These are phyloP conservation scores for Scytalidium sp. DNA, from an alignment of 2,329 filamentous ascomycete genomes.

Conservation along the genomic window DNA sequence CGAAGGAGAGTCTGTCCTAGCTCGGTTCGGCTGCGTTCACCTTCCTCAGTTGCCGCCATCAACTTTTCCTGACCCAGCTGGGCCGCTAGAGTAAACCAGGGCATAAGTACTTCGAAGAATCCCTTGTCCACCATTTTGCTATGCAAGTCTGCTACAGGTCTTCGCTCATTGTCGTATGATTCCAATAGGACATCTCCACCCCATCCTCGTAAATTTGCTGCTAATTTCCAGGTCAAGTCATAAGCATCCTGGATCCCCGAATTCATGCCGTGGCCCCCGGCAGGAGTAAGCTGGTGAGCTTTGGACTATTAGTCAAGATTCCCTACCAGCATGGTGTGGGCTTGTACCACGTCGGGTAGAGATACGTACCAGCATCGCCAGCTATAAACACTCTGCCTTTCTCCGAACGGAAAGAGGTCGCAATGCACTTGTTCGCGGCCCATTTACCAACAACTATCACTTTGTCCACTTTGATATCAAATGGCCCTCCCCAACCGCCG, in stretches of 20 bases:
- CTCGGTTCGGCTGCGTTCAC: background rate
- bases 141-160: conserved; percentile 9
- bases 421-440: background rate
- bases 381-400: conserved; percentile 35
- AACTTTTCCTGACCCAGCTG: background rate
- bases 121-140: background rate
- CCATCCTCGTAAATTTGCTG: conserved; percentile 16
- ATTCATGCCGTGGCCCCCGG: conserved; percentile 14
- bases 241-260: conserved; percentile 4
- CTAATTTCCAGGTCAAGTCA: conserved; percentile 3
- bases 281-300: conserved; percentile 45
- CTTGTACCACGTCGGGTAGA: background rate
- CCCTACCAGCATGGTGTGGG: too few species aligned
- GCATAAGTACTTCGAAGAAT: background rate
- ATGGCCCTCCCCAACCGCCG: background rate
- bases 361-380: conserved; percentile 35
- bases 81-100: background rate
- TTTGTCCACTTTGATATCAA: background rate
- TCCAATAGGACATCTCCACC: conserved; percentile 28
- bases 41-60: background rate
- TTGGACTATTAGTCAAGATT: background rate
- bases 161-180: conserved; percentile 43
- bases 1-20: background rate
- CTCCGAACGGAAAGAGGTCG: background rate
- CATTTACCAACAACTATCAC: background rate